Evolutionary conservation across 305 asterid species (phyloP), one percentile per base, ranked within the genome.

Genomic region (Fraxinus velutina): DNA sequence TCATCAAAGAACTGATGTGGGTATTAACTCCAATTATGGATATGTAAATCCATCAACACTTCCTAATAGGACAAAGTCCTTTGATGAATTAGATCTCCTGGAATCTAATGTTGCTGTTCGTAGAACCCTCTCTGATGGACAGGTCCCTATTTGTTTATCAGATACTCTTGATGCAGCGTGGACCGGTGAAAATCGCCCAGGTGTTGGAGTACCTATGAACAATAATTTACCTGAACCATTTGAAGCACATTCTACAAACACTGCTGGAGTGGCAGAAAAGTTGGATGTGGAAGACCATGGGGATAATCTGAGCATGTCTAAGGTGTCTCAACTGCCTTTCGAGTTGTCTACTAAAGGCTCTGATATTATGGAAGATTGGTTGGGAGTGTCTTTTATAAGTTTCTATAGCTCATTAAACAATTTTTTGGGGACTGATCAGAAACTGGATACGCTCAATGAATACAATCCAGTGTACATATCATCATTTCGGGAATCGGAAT

Each of bases 141-240:
- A 92, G 85, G 64, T 89, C 75, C 92, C 97, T 36, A 86, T 85
- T 79, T 89, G 92, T 87, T 86, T 96, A 88, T 90, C 97, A 33
- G 93, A 91, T 77, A 91, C 97, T 66, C 93, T 94, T 75, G 95
- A 96, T 89, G 97, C 98, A 62, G 97, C 93, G 4, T 94, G 98
- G 98, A 94, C 93, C 13, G 97, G 99, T 33, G 92, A 92, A 90
- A 91, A 85, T 83, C 83, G 83, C 42, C 86, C 93, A 19, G 76
- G 50, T 80, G 42, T 50, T 44, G 89, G 85, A 60, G 81, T 84
- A 71, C 78, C 86, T 1, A 72, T 88, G 87, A 90, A 90, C 79
- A 82, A 47, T 42, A 76, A 82, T 84, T 79, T 82, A 79, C 75
- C 82, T 76, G 94, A 89, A 76, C 80, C 87, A 75, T 85, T 80